These are phyloP conservation scores for Erysimum pusillum DNA, from an alignment of 441 rosid species.

Conservation along the genomic window DNA sequence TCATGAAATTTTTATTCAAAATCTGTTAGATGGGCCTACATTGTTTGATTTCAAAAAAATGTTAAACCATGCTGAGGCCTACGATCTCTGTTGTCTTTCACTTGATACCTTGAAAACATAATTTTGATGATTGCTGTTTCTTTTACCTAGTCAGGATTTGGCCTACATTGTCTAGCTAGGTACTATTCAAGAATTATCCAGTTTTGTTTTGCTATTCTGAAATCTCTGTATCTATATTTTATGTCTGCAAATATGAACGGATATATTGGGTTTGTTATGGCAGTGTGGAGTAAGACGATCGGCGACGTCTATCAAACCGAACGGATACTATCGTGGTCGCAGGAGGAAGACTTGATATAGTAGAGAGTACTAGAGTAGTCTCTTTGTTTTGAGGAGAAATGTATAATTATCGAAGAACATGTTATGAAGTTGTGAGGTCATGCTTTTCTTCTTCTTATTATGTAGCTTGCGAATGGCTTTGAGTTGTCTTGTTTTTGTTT, in stretches of 20 bases:
- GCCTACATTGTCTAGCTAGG: too few species aligned
- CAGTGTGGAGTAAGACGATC: constrained; percentile 87
- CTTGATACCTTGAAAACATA: too few species aligned
- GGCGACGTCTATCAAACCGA: constrained; percentile 54
- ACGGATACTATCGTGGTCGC: constrained; percentile 27
- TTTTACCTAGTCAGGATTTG: too few species aligned
- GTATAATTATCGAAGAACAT: constrained; percentile 37
- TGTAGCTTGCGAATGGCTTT: not conserved
- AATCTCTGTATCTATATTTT: not conserved
- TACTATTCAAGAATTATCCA: not conserved
- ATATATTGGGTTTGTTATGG: constrained; percentile 17
- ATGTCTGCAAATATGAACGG: not conserved
- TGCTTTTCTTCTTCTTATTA: not conserved
- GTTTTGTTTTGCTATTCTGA: not conserved
- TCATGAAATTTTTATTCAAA: too few species aligned
- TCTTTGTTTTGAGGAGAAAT: not conserved
- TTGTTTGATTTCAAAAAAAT: too few species aligned
- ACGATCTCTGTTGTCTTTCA: too few species aligned
- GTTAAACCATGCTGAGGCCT: too few species aligned
- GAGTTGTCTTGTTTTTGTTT: not conserved
- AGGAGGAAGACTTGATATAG: constrained; percentile 54
- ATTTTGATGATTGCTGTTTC: too few species aligned
- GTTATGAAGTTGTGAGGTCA: not conserved
- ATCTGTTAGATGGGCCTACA: too few species aligned
- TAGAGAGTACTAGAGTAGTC: not conserved